These are phyloP conservation scores for Botrytis fabae DNA, from an alignment of 2,329 filamentous ascomycete species.

Conservation along the genomic window DNA sequence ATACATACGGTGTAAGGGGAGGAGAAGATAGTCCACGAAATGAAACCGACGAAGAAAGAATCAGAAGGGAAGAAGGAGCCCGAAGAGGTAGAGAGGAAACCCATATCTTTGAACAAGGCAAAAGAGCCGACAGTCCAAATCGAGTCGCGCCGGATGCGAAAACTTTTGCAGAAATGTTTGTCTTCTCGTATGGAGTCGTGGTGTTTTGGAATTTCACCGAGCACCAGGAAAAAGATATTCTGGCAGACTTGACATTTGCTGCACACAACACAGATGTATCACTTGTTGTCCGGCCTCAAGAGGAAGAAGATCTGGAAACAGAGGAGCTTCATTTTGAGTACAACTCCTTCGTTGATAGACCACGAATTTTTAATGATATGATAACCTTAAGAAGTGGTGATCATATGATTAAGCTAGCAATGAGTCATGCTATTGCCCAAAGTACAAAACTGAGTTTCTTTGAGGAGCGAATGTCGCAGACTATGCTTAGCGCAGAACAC, in stretches of 20 bases:
- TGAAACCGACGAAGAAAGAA: conserved; percentile 42
- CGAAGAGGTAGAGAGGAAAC: conserved; percentile 42
- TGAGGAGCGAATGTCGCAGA: conserved; percentile 91
- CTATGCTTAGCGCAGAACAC: conserved; percentile 90
- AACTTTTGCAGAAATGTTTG: conserved; percentile 90
- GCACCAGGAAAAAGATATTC: conserved; percentile 91
- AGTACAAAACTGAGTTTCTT: conserved; percentile 96
- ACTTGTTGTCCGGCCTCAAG: conserved; percentile 75
- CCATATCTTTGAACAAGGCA: conserved; percentile 42
- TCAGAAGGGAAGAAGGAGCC: conserved; percentile 38
- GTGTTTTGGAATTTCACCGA: conserved; percentile 99
- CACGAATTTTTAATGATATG: conserved; percentile 98
- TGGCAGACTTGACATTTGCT: conserved; percentile 91
- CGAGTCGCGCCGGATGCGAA: conserved; percentile 70
- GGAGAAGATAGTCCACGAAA: conserved; percentile 49
- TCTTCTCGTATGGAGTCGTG: conserved; percentile 95
- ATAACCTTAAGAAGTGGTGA: conserved; percentile 92
- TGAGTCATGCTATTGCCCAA: conserved; percentile 95
- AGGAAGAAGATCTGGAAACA: conserved; percentile 91
- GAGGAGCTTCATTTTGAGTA: conserved; percentile 99
- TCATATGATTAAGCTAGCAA: conserved; percentile 98
- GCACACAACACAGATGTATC: conserved; percentile 64
- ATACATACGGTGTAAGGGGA: conserved; percentile 54
- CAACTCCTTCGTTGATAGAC: conserved; percentile 78
- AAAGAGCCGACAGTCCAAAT: conserved; percentile 52